phyloP scores from a whole-genome alignment of 371 early-diverging fungal species.

The Actinomortierella ambigua region DNA sequence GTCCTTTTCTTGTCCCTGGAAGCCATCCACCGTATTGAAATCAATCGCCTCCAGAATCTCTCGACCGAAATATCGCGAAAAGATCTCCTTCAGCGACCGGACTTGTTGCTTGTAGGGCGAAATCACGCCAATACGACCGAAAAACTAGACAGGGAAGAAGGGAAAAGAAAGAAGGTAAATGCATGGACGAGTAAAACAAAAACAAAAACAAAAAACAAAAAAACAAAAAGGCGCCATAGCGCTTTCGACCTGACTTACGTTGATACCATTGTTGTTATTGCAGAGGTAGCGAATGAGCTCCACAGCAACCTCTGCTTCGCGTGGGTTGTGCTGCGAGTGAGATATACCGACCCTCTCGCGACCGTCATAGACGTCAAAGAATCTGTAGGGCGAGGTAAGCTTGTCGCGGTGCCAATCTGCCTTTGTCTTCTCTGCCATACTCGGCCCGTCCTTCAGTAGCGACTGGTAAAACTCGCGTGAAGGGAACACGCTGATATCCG shows the following conservation, averaged over 20 bases:
- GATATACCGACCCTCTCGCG: conserved; percentile 69
- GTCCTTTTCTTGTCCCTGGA: conserved; percentile 99
- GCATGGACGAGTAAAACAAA: conserved; percentile 4
- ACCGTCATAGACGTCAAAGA: conserved; percentile 78
- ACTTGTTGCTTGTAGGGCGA: conserved; percentile 94
- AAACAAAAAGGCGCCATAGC: no score
- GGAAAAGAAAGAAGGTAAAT: no score
- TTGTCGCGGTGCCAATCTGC: conserved; percentile 81
- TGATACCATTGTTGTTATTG: conserved; percentile 56
- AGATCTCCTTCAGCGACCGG: conserved; percentile 67
- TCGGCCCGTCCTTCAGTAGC: conserved; percentile 77
- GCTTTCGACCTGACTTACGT: conserved; percentile 47
- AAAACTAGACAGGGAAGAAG: conserved; percentile 71
- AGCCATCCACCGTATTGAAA: conserved; percentile 97
- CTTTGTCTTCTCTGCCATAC: conserved; percentile 60
- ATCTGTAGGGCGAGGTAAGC: conserved; percentile 77
- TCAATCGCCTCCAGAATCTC: conserved; percentile 77
- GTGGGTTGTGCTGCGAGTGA: conserved; percentile 80
- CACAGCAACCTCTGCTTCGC: conserved; percentile 80
- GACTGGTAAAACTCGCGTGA: conserved; percentile 84
- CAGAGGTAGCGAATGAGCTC: conserved; percentile 70
- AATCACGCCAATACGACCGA: conserved; percentile 83
- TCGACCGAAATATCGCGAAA: conserved; percentile 67
- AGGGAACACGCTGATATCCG: conserved; percentile 88
- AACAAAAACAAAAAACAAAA: conserved; percentile 6